phyloP scores from a whole-genome alignment of 371 early-diverging fungal genomes.

The Saksenaea oblongispora region DNA sequence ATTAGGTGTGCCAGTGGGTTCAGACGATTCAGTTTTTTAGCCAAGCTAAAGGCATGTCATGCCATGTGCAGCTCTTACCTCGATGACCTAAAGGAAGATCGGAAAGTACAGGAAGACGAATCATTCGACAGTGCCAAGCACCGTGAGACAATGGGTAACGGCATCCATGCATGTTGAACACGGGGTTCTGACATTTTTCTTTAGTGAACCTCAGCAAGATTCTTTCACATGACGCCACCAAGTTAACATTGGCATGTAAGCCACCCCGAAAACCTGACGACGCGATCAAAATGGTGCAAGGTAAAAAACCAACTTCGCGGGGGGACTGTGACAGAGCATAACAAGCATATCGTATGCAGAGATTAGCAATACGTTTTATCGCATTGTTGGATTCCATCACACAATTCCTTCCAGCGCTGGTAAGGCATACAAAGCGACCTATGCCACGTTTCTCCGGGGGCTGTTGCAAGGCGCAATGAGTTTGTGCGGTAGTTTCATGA shows the following conservation, averaged over 20 bases:
- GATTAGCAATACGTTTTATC: slow-evolving; percentile 41
- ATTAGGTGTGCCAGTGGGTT: neutral
- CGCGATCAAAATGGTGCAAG: slow-evolving; percentile 33
- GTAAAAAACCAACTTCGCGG: too few relatives aligned
- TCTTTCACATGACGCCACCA: slow-evolving; percentile 48
- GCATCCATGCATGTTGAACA: neutral
- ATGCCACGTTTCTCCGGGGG: slow-evolving; percentile 20
- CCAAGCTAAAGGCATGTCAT: slow-evolving; percentile 36
- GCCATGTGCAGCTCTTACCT: slow-evolving; percentile 35
- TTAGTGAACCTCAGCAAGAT: slow-evolving; percentile 35
- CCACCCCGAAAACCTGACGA: slow-evolving; percentile 47
- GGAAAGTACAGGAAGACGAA: slow-evolving; percentile 13
- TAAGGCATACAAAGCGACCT: slow-evolving; percentile 23
- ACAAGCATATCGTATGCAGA: slow-evolving; percentile 7
- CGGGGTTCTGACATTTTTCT: neutral
- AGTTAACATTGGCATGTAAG: slow-evolving; percentile 50
- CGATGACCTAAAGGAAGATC: slow-evolving; percentile 28
- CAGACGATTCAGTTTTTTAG: slow-evolving; percentile 10
- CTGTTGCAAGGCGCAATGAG: slow-evolving; percentile 26
- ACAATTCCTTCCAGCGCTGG: slow-evolving; percentile 30
- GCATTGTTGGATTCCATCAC: slow-evolving; percentile 43
- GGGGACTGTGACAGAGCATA: too few relatives aligned
- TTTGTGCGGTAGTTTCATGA: slow-evolving; percentile 31
- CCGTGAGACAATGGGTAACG: slow-evolving; percentile 33
- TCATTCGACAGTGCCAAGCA: slow-evolving; percentile 30